Conservation (phyloP, 192 early-diverging fungal genomes). For the Mycoemilia scoparia region DNA sequence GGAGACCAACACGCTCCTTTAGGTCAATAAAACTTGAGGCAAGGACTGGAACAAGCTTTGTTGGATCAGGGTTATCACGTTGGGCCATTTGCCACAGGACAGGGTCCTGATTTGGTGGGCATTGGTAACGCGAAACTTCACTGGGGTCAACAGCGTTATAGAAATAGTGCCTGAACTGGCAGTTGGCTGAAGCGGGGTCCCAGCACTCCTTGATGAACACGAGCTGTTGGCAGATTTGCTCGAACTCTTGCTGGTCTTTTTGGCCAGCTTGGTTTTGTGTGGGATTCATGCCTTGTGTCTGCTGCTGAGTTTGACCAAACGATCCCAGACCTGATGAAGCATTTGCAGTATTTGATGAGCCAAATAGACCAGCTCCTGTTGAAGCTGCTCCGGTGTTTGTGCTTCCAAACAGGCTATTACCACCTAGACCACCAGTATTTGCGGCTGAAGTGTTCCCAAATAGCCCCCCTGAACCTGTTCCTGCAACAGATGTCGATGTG, state of each 20-base stretch:
- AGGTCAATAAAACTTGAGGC: constrained; percentile 83
- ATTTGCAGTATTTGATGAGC: constrained; percentile 4
- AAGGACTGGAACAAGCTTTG: constrained; percentile 77
- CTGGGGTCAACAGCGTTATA: constrained; percentile 83
- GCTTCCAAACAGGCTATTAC: constrained; percentile 10
- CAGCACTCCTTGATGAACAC: constrained; percentile 51
- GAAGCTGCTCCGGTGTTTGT: constrained; percentile 24
- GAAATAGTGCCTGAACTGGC: constrained; percentile 85
- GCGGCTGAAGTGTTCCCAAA: constrained; percentile 5
- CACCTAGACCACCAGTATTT: neutral
- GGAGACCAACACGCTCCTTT: constrained; percentile 63
- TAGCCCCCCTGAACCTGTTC: neutral
- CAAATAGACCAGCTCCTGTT: constrained; percentile 17
- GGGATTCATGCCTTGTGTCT: neutral
- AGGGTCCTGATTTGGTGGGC: constrained; percentile 46
- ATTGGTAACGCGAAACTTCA: constrained; percentile 63
- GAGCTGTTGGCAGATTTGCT: constrained; percentile 38
- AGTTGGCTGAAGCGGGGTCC: constrained; percentile 57
- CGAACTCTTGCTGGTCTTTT: constrained; percentile 11
- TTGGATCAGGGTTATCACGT: constrained; percentile 70
- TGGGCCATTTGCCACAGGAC: constrained; percentile 68
- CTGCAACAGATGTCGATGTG: too few species aligned
- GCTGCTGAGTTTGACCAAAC: constrained; percentile 1
- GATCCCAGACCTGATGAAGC: constrained; percentile 8
- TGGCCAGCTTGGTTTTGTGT: neutral